Conservation (phyloP, 805 yeast genomes). For the Scheffersomyces stipitis region DNA sequence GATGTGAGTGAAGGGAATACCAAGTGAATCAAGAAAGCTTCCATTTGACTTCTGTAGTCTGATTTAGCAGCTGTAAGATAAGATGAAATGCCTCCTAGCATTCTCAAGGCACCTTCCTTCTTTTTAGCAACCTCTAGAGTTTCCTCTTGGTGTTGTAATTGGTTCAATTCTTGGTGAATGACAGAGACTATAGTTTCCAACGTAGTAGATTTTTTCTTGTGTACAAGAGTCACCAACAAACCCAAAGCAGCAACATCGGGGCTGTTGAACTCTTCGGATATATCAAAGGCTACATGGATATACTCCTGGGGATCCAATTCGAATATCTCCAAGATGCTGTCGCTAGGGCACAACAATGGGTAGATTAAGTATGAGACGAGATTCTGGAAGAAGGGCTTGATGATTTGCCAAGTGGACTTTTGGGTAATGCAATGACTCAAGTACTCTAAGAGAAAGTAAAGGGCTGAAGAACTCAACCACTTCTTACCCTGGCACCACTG, state of each 20-base stretch:
- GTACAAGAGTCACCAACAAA: slow-evolving; percentile 68
- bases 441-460: slow-evolving; percentile 57
- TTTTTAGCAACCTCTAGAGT: slow-evolving; percentile 53
- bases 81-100: slow-evolving; percentile 71
- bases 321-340: slow-evolving; percentile 67
- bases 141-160: slow-evolving; percentile 34
- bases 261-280: slow-evolving; percentile 55
- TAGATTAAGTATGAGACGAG: slow-evolving; percentile 70
- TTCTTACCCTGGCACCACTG: slow-evolving; percentile 64
- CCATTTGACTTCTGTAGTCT: slow-evolving; percentile 64
- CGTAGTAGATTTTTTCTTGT: slow-evolving; percentile 61
- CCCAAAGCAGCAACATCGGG: slow-evolving; percentile 82
- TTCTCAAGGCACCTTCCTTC: slow-evolving; percentile 76
- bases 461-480: slow-evolving; percentile 69
- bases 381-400: slow-evolving; percentile 64
- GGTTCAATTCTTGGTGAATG: slow-evolving; percentile 48
- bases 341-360: slow-evolving; percentile 72
- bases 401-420: slow-evolving; percentile 59
- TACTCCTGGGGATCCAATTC: slow-evolving; percentile 89
- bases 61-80: slow-evolving; percentile 55
- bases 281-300: slow-evolving; percentile 62
- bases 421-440: slow-evolving; percentile 58
- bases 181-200: slow-evolving; percentile 62
- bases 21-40: slow-evolving; percentile 57
- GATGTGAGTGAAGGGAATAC: slow-evolving; percentile 74